Base-by-base conservation (phyloP, 1,139 yeast species). In the Pichia sp. region DNA sequence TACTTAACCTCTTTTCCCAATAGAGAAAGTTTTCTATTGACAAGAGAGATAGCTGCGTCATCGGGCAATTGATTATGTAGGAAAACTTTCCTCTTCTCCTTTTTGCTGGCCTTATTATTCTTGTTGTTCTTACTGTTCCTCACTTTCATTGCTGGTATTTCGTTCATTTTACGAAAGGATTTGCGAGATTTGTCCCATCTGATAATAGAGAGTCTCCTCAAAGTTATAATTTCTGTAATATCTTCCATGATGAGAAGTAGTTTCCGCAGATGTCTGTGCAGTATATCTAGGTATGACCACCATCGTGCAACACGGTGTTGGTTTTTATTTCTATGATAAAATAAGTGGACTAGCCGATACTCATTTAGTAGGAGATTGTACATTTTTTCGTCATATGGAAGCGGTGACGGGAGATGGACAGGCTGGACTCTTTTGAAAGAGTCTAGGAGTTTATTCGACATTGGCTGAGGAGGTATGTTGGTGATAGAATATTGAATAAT, bases 271-370 rank as follows among this genome's bases (percentile, higher is more conserved):
- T 70, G 63, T 24, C 94, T 66, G 45, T 80, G 79, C 18, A 83
- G 53, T n/a, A 79, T 68, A 41, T 76, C 67, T 34, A 86, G 62
- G 42, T 73, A 68, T 39, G 63, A 69, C 88, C 94, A 86, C 96
- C 96, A 86, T 17, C 53, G 55, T 28, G 83, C 72, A 13, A 68
- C 70, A n/a, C 77, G 63, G 50, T 85, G 95, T 56, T 86, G 96
- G 53, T 84, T 84, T 43, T 67, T 66, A 54, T 79, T 81, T 43
- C 94, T 62, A 48, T 80, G 85, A 51, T 80, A 76, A 4, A 84
- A 47, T 30, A 85, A 56, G 46, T 74, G 80, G 8, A 83, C 53
- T 3, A 83, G 52, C 23, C 70, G 67, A 35, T 62, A 72, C 56
- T 86, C 95, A 34, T 59, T 69, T 23, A 51, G 48, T 3, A 68